These are phyloP conservation scores for Eucalyptus viminalis DNA, from an alignment of 345 rosid species.

Conservation along the genomic window DNA sequence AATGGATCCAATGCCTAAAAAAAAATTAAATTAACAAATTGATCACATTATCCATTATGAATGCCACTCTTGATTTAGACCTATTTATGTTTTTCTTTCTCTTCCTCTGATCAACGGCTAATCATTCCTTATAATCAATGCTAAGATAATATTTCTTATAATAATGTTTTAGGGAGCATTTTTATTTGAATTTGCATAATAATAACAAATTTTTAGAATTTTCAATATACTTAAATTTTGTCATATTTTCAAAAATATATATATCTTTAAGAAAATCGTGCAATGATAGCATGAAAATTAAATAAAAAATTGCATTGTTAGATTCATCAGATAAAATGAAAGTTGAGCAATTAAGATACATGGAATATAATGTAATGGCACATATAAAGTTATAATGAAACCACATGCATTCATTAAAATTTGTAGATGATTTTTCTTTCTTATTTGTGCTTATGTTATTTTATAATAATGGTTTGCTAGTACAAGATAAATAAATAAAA, in stretches of 20 bases:
- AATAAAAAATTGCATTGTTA: accelerated
- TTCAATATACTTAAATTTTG: accelerated
- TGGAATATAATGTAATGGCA: neutral
- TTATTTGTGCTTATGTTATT: neutral
- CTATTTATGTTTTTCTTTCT: no score
- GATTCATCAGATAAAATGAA: accelerated
- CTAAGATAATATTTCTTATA: no score
- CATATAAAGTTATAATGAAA: neutral
- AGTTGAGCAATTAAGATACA: neutral
- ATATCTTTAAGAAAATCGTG: neutral
- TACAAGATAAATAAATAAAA: neutral
- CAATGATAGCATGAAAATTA: neutral
- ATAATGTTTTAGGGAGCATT: no score
- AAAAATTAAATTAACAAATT: neutral
- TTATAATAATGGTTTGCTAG: neutral
- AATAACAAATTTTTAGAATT: accelerated
- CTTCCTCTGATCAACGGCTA: no score
- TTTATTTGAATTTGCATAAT: no score
- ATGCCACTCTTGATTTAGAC: neutral
- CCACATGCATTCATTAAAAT: neutral
- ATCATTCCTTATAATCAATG: no score
- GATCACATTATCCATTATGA: no score
- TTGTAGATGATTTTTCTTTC: neutral
- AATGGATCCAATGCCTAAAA: neutral
- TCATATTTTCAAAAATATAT: no score